A percentile compares a stretch with the other conserved stretches of the same genome.
Conservation (phyloP, 2,329 filamentous ascomycete genomes). For the Fusarium coffeatum region DNA sequence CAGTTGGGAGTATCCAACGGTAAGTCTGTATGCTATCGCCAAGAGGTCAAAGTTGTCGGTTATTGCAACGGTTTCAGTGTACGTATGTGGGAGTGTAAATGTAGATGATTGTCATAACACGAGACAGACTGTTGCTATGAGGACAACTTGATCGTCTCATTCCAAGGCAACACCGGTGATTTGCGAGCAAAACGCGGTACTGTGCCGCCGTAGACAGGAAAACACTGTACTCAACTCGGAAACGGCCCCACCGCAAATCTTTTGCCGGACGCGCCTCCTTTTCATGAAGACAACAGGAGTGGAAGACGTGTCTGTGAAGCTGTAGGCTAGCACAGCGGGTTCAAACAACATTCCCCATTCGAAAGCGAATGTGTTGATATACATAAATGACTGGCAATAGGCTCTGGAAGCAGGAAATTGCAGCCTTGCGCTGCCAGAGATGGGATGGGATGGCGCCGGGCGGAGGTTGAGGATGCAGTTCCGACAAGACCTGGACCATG, state of each 20-base stretch:
- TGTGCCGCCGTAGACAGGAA: constrained; percentile 4
- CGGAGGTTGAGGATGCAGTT: constrained; percentile 27
- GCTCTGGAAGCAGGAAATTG: constrained; percentile 1
- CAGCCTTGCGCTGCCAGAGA: not conserved
- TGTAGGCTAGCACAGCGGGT: constrained; percentile 24
- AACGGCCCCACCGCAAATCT: constrained; percentile 35
- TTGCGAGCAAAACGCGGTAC: constrained; percentile 7
- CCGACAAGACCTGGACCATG: constrained; percentile 37
- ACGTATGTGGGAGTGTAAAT: not conserved
- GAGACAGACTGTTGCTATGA: not conserved
- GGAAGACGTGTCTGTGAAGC: constrained; percentile 13
- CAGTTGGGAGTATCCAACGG: constrained; percentile 5
- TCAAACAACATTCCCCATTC: constrained; percentile 9
- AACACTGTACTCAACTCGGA: constrained; percentile 28
- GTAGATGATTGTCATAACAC: not conserved
- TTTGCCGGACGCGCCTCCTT: constrained; percentile 32
- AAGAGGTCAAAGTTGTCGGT: not conserved
- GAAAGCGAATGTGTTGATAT: constrained; percentile 9
- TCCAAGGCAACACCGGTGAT: not conserved
- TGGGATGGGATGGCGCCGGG: constrained; percentile 4
- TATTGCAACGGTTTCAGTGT: not conserved
- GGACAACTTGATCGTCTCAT: not conserved
- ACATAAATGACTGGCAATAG: not conserved
- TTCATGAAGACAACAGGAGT: not conserved
- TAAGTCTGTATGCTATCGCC: not conserved